Percentiles rank a stretch among this genome's conserved stretches.
phyloP scores from a whole-genome alignment of 176 grass and related monocot species.

The Carex kokanica region DNA sequence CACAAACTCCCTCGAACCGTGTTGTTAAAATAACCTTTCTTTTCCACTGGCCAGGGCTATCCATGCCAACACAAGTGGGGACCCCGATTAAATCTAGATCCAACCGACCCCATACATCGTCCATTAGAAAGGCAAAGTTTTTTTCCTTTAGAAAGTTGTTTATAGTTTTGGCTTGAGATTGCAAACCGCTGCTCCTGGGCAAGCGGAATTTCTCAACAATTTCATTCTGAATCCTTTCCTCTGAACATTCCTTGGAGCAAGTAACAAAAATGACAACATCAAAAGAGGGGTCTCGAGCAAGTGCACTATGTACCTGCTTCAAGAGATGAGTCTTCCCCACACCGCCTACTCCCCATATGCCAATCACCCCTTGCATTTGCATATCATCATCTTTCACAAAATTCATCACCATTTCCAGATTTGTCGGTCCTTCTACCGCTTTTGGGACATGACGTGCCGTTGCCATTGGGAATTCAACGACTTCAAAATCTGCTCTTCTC shows the following conservation, averaged over 20 bases:
- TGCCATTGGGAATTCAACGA: not conserved
- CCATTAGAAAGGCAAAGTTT: slow-evolving; percentile 39
- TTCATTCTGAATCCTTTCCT: slow-evolving; percentile 29
- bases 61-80: slow-evolving; percentile 32
- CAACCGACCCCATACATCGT: slow-evolving; percentile 33
- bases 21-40: slow-evolving; percentile 53
- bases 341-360: slow-evolving; percentile 34
- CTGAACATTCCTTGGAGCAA: slow-evolving; percentile 28
- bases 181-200: not conserved
- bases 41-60: slow-evolving; percentile 25
- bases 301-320: slow-evolving; percentile 32
- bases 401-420: slow-evolving; percentile 26
- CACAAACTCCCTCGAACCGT: slow-evolving; percentile 41
- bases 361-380: slow-evolving; percentile 4
- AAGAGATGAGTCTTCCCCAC: slow-evolving; percentile 42
- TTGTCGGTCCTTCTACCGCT: slow-evolving; percentile 5
- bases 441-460: not conserved
- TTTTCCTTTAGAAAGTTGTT: slow-evolving; percentile 29
- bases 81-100: slow-evolving; percentile 61
- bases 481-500: not conserved
- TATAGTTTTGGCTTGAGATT: slow-evolving; percentile 27
- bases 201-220: slow-evolving; percentile 31
- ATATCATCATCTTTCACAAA: slow-evolving; percentile 21
- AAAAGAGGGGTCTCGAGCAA: slow-evolving; percentile 9
- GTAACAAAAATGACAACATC: slow-evolving; percentile 30